Evolutionary conservation across 2,329 filamentous ascomycete genomes (phyloP), one percentile per base, ranked within the genome.

Genomic region (Fusarium fracticaudum): DNA sequence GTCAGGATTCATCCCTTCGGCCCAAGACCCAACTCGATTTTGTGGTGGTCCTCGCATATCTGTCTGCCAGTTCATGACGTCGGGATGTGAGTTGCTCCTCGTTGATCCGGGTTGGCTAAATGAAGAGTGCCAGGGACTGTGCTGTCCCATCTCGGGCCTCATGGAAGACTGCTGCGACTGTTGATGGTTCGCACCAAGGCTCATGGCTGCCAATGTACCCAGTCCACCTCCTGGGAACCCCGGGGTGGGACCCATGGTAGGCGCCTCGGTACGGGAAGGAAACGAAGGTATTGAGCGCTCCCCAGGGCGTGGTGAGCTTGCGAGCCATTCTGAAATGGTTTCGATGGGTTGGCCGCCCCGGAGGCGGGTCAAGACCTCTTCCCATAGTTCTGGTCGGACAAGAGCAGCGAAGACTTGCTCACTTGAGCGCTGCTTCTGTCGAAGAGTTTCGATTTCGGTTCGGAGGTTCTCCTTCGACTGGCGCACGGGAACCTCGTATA

Each of bases 401-500:
- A 92, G 85, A 15, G 89, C 90, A 8, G 85, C 82, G 35, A 92
- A 82, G 55, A 92, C 85, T 37, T 85, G 85, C 33, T 91, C 87
- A 78, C 82, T 89, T 50, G 86, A 86, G 29, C 85, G 86, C 76
- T 91, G 87, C 47, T 87, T 86, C 22, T 84, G 84, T 54, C 87
- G 87, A 41, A 92, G 81, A 33, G 81, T 81, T 60, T 91, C 90
- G 68, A 91, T 90, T 76, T 91, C 90, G 76, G 83, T 83, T 50
- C 90, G 86, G 10, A 92, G 84, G 60, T 87, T 86, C 69, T 91
- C 90, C 70, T 92, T 92, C 17, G 89, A 91, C 73, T 91, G 89
- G 50, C 90, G 89, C 10, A 91, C 86, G 1, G 90, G 90, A 13
- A 90, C 78, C 73, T 91, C 89, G 81, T 92, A 92, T 31, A 90